Evolutionary conservation across 2,329 filamentous ascomycete genomes (phyloP).

Genomic region (Sporothrix brasiliensis): DNA sequence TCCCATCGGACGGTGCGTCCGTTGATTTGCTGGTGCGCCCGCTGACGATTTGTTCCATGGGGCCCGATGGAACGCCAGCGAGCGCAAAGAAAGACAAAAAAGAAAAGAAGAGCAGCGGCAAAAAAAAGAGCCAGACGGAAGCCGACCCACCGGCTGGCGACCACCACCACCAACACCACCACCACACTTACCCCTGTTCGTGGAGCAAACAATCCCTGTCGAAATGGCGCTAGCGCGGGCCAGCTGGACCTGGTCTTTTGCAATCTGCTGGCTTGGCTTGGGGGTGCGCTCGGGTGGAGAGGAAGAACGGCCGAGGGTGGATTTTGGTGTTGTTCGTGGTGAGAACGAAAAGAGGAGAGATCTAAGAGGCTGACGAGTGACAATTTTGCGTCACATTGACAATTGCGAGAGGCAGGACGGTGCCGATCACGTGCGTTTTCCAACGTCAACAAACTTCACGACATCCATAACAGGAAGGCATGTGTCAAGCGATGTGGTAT

Average conservation of each 20-base stretch:
- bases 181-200: not conserved
- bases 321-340: not conserved
- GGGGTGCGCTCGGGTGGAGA: not conserved
- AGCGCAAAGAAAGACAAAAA: not conserved
- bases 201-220: slow-evolving; percentile 19
- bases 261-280: slow-evolving; percentile 6
- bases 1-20: slow-evolving; percentile 15
- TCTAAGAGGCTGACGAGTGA: not conserved
- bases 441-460: not conserved
- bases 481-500: slow-evolving; percentile 2
- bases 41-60: slow-evolving; percentile 18
- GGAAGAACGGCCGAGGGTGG: slow-evolving; percentile 17
- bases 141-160: slow-evolving; percentile 8
- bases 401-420: slow-evolving; percentile 4
- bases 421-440: slow-evolving; percentile 23
- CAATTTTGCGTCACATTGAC: slow-evolving; percentile 8
- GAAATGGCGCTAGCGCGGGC: slow-evolving; percentile 27
- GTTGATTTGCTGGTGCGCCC: slow-evolving; percentile 23
- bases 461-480: not conserved
- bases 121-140: slow-evolving; percentile 5
- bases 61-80: not conserved
- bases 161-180: not conserved
- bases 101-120: no score
- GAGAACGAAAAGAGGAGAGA: not conserved
- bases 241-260: slow-evolving; percentile 9